phyloP scores from a whole-genome alignment of 768 basidiomycete genomes.

The Mycena venus region DNA sequence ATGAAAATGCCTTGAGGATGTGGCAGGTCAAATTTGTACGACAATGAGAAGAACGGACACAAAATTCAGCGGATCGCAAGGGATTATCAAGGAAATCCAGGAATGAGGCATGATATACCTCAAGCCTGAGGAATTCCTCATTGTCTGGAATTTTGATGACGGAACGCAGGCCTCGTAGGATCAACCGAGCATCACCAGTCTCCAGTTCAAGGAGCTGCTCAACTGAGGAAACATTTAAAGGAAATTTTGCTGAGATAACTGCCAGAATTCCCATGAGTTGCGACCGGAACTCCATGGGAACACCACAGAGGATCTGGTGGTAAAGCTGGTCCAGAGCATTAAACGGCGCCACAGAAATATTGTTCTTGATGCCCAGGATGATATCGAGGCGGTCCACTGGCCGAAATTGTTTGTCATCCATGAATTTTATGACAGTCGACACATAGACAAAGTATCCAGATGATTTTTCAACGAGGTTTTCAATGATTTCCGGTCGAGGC shows the following conservation, averaged over 20 bases:
- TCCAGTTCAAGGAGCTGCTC: neutral
- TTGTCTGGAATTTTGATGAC: neutral
- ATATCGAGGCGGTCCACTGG: neutral
- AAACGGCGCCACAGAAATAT: neutral
- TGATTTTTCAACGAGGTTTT: constrained; percentile 34
- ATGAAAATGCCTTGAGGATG: too few relatives aligned
- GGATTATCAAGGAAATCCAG: too few relatives aligned
- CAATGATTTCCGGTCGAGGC: constrained; percentile 30
- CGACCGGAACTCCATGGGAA: too few relatives aligned
- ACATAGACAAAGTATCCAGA: constrained; percentile 43
- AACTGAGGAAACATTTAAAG: neutral
- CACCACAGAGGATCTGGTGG: too few relatives aligned
- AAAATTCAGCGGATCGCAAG: too few relatives aligned
- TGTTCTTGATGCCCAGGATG: neutral
- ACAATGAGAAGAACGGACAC: too few relatives aligned
- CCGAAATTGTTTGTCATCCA: neutral
- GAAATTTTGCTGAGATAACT: neutral
- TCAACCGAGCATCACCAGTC: neutral
- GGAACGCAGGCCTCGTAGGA: neutral
- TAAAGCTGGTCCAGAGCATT: neutral
- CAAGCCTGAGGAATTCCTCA: too few relatives aligned
- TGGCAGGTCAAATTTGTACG: too few relatives aligned
- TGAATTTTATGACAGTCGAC: neutral
- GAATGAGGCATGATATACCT: neutral
- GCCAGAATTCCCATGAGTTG: neutral